Evolutionary conservation across 352 stramenopile species (phyloP).

Genomic region (Phytophthora kernoviae): DNA sequence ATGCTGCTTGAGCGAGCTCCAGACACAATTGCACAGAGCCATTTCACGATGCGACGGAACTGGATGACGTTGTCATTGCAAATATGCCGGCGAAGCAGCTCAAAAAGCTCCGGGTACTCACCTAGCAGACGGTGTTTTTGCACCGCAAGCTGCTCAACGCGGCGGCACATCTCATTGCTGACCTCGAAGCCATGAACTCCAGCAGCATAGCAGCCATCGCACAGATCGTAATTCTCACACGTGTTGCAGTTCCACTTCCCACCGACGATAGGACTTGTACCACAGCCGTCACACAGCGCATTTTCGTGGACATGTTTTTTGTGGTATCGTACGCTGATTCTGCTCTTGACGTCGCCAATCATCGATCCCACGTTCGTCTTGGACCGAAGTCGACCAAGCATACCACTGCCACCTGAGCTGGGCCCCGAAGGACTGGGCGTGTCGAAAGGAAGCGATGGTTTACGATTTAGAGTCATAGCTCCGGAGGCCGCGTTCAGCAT

Average conservation of each 20-base stretch:
- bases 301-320: conserved; percentile 80
- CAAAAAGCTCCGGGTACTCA: conserved; percentile 72
- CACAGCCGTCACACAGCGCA: conserved; percentile 80
- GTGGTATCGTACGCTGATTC: conserved; percentile 51
- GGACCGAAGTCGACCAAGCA: conserved; percentile 55
- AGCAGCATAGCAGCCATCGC: conserved; percentile 65
- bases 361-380: conserved; percentile 54
- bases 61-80: conserved; percentile 73
- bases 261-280: conserved; percentile 76
- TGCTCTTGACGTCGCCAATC: conserved; percentile 66
- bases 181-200: conserved; percentile 77
- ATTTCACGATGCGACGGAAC: conserved; percentile 72
- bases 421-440: conserved; percentile 19
- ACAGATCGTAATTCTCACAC: conserved; percentile 75
- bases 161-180: conserved; percentile 70
- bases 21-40: conserved; percentile 68
- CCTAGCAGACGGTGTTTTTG: conserved; percentile 55
- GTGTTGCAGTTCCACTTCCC: conserved; percentile 78
- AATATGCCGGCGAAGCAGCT: conserved; percentile 70
- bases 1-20: conserved; percentile 54
- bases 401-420: conserved; percentile 29
- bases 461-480: conserved; percentile 10
- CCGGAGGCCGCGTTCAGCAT: conserved; percentile 44
- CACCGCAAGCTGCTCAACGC: conserved; percentile 60
- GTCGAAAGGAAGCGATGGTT: conserved; percentile 27